These are phyloP conservation scores for Alternaria panax DNA, from an alignment of 2,329 filamentous ascomycete genomes.

Conservation along the genomic window DNA sequence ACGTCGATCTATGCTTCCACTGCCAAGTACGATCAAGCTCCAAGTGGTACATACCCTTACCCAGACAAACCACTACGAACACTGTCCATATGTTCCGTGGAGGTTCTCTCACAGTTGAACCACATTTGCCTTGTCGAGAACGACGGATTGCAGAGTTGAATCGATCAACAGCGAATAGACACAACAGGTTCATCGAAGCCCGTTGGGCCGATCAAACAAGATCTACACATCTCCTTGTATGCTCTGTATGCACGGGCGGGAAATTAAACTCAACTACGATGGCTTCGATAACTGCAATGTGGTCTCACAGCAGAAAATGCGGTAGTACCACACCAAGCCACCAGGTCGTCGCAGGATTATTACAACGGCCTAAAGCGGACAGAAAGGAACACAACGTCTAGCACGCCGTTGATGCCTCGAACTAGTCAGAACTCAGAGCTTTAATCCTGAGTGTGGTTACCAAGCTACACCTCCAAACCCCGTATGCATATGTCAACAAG, in stretches of 20 bases:
- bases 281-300: not conserved
- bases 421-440: not conserved
- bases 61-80: not conserved
- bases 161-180: not conserved
- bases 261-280: not conserved
- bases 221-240: not conserved
- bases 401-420: not conserved
- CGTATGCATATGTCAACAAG: slow-evolving; percentile 1
- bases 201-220: not conserved
- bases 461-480: not conserved
- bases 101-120: not conserved
- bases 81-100: not conserved
- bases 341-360: not conserved
- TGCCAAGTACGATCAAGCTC: not conserved
- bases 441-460: not conserved
- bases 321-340: slow-evolving; percentile 1
- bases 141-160: not conserved
- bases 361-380: not conserved
- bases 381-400: not conserved
- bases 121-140: not conserved
- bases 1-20: not conserved
- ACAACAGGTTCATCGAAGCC: not conserved
- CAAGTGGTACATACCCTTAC: not conserved
- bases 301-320: slow-evolving; percentile 1
- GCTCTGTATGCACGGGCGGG: not conserved